Percentiles rank a stretch among this genome's conserved stretches.
phyloP scores from a whole-genome alignment of 495 filamentous ascomycete species.

The Penicillium ochrochloron region DNA sequence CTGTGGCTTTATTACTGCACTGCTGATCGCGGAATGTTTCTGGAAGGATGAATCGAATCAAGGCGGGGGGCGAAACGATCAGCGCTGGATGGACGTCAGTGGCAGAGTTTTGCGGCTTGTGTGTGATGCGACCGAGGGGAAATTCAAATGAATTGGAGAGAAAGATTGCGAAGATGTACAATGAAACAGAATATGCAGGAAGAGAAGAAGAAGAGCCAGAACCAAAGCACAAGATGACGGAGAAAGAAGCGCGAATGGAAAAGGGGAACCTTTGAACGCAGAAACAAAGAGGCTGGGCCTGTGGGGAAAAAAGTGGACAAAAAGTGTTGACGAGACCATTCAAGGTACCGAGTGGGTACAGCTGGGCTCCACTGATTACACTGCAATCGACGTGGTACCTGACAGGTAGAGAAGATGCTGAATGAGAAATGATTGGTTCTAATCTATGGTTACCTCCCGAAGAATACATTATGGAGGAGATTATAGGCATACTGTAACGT shows the following conservation, averaged over 20 bases:
- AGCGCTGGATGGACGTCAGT: conserved; percentile 13
- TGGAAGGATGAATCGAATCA: conserved; percentile 25
- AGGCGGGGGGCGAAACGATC: conserved; percentile 20
- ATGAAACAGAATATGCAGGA: not conserved
- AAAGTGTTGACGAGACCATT: not conserved
- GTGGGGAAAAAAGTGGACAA: conserved; percentile 22
- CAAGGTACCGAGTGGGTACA: not conserved
- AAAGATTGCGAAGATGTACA: not conserved
- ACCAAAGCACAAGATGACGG: not conserved
- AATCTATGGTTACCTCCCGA: not conserved
- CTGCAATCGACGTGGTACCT: conserved; percentile 19
- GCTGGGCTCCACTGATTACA: not conserved
- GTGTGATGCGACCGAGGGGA: conserved; percentile 3
- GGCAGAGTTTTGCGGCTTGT: not conserved
- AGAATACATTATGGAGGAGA: not conserved
- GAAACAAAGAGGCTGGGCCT: conserved; percentile 35
- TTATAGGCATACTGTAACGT: not conserved
- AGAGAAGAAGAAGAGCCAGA: not conserved
- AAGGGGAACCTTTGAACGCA: conserved; percentile 14
- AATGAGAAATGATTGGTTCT: not conserved
- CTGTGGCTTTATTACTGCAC: not conserved
- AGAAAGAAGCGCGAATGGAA: conserved; percentile 5
- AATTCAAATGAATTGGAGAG: not conserved
- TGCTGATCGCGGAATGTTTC: conserved; percentile 31
- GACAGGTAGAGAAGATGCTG: not conserved